Conservation (phyloP, 768 basidiomycete species). For the Termitomyces sp. region DNA sequence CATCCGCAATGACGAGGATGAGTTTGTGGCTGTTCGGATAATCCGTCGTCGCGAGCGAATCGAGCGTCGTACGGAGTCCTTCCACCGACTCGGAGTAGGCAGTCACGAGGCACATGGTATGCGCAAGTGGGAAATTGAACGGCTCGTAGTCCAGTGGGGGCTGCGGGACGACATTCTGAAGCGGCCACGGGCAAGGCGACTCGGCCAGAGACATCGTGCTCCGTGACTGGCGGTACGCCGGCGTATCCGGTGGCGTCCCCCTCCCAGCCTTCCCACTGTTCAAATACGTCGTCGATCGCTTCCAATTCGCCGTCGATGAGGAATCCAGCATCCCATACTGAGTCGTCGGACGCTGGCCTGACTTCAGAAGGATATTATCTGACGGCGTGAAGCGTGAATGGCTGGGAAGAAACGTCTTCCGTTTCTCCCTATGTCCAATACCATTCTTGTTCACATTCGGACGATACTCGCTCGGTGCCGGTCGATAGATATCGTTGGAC, state of each 20-base stretch:
- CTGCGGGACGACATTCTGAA: slow-evolving; percentile 86
- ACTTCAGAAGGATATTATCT: slow-evolving; percentile 45
- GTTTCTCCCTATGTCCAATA: slow-evolving; percentile 47
- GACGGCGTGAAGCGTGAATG: slow-evolving; percentile 71
- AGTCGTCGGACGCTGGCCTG: slow-evolving; percentile 53
- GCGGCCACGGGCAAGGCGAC: slow-evolving; percentile 87
- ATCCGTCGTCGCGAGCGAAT: slow-evolving; percentile 96
- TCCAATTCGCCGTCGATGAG: slow-evolving; percentile 43
- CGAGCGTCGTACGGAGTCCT: slow-evolving; percentile 95
- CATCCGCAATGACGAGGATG: slow-evolving; percentile 93
- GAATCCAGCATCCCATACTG: slow-evolving; percentile 65
- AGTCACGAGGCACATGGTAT: slow-evolving; percentile 94
- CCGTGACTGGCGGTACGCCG: slow-evolving; percentile 66
- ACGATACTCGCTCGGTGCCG: slow-evolving; percentile 86
- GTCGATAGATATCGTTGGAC: slow-evolving; percentile 92
- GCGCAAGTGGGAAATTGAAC: slow-evolving; percentile 91
- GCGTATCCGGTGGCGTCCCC: slow-evolving; percentile 68
- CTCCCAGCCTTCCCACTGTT: slow-evolving; percentile 39
- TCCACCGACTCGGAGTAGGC: slow-evolving; percentile 97
- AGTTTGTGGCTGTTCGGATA: slow-evolving; percentile 98
- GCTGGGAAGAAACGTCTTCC: slow-evolving; percentile 61
- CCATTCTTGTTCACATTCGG: slow-evolving; percentile 82
- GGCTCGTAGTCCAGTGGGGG: slow-evolving; percentile 90
- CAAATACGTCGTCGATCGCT: slow-evolving; percentile 52
- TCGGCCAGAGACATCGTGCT: slow-evolving; percentile 76